Conservation (phyloP, 2,329 filamentous ascomycete genomes). For the Claviceps paspali region DNA sequence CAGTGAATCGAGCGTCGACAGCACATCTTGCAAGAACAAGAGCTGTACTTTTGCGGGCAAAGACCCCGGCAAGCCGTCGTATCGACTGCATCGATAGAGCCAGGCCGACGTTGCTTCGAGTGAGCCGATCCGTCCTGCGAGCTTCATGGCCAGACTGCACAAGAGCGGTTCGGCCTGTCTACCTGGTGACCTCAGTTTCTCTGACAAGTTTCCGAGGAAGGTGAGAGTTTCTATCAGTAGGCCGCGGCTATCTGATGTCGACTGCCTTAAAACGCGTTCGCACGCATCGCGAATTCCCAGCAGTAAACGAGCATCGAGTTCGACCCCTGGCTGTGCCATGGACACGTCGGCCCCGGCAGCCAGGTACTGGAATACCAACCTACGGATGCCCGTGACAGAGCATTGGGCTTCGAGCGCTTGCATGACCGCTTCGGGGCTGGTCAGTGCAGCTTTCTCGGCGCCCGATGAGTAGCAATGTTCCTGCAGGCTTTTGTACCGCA, state of each 20-base stretch:
- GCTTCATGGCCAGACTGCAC: conserved; percentile 14
- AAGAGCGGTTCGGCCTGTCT: conserved; percentile 14
- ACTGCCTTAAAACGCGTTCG: conserved; percentile 7
- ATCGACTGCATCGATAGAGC: conserved; percentile 11
- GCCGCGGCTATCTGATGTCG: not conserved
- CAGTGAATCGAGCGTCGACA: conserved; percentile 10
- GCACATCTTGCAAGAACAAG: conserved; percentile 10
- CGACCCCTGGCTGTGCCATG: conserved; percentile 7
- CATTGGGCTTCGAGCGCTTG: conserved; percentile 10
- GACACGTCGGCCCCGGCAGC: conserved; percentile 9
- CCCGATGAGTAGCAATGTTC: not conserved
- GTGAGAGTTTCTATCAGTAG: conserved; percentile 13
- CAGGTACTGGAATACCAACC: conserved; percentile 16
- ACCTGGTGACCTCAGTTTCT: conserved; percentile 15
- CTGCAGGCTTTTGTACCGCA: conserved; percentile 12
- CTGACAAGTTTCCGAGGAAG: conserved; percentile 26
- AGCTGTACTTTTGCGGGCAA: not conserved
- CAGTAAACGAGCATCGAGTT: conserved; percentile 6
- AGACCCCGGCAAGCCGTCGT: conserved; percentile 9
- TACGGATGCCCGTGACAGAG: conserved; percentile 15
- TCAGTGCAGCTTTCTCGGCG: not conserved
- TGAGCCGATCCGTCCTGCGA: conserved; percentile 15
- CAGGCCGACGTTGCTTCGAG: conserved; percentile 12
- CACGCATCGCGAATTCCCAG: conserved; percentile 12
- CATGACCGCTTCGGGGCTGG: conserved; percentile 8